Percentiles rank a stretch among this genome's conserved stretches.
These are phyloP conservation scores for Cydonia oblonga DNA, from an alignment of 331 rosid species.

Conservation along the genomic window DNA sequence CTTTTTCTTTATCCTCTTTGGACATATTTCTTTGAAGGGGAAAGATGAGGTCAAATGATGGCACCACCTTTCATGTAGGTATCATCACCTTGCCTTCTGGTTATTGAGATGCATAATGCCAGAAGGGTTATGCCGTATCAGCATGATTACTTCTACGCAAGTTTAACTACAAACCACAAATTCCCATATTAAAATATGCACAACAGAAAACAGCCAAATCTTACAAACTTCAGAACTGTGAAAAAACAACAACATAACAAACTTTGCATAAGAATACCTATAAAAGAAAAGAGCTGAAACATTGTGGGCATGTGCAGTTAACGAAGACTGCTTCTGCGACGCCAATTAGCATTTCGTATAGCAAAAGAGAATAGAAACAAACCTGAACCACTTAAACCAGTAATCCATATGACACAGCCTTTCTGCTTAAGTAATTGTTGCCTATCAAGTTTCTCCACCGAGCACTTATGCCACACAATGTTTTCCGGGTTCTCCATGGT, in stretches of 20 bases:
- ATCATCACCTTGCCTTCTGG: background rate
- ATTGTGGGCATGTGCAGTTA: background rate
- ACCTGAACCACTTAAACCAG: conserved; percentile 99
- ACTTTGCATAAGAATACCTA: background rate
- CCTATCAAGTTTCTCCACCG: conserved; percentile 63
- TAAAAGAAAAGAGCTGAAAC: background rate
- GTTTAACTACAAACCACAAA: background rate
- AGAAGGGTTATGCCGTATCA: background rate
- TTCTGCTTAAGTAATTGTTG: conserved; percentile 72
- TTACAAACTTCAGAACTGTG: background rate
- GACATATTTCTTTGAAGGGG: background rate
- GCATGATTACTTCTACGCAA: background rate
- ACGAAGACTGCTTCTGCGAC: background rate
- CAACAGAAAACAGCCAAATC: background rate
- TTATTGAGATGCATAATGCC: background rate
- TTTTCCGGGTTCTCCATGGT: conserved; percentile 61
- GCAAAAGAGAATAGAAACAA: conserved; percentile 16
- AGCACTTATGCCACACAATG: conserved; percentile 75
- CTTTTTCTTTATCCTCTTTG: background rate
- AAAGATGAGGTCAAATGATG: conserved; percentile 11
- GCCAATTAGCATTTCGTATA: background rate
- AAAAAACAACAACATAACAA: background rate
- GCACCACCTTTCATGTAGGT: conserved; percentile 5
- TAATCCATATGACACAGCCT: conserved; percentile 94
- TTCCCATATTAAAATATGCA: background rate